Percentiles rank a stretch among this genome's conserved stretches.
These are phyloP conservation scores for Candida tropicalis DNA, from an alignment of 1,139 yeast species.

Conservation along the genomic window DNA sequence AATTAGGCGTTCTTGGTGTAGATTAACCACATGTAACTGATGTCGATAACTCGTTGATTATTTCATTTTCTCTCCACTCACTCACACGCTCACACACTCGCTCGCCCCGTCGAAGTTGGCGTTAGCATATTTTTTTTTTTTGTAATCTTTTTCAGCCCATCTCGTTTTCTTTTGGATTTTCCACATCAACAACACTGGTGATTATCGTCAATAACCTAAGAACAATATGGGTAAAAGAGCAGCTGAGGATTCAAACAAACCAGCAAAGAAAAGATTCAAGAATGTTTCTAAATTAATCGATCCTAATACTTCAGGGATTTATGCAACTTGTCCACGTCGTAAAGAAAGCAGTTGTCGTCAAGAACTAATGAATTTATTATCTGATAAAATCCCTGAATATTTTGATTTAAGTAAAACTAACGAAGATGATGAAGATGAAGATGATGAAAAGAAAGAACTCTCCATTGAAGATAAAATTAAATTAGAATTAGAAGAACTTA, in stretches of 20 bases:
- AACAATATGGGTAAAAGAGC: slow-evolving; percentile 28
- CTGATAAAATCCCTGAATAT: slow-evolving; percentile 55
- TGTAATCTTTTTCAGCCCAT: too few species aligned
- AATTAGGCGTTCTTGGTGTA: too few species aligned
- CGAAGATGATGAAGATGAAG: slow-evolving; percentile 29
- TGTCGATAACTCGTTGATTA: too few species aligned
- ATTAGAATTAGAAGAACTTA: slow-evolving; percentile 64
- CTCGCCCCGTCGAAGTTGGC: too few species aligned
- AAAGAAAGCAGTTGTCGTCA: slow-evolving; percentile 74
- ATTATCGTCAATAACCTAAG: too few species aligned
- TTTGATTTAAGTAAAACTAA: slow-evolving; percentile 41
- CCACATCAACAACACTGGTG: background rate
- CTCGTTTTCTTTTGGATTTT: too few species aligned
- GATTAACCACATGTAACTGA: background rate
- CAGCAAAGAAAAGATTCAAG: slow-evolving; percentile 43
- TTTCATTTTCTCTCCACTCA: too few species aligned
- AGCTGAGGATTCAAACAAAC: slow-evolving; percentile 18
- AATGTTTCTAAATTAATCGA: slow-evolving; percentile 55
- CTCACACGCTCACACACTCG: too few species aligned
- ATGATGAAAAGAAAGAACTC: slow-evolving; percentile 34
- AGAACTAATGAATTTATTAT: slow-evolving; percentile 66
- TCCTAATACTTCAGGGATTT: slow-evolving; percentile 81
- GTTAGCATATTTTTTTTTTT: too few species aligned
- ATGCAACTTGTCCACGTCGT: slow-evolving; percentile 82
- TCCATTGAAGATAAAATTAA: slow-evolving; percentile 78